Evolutionary conservation across 495 filamentous ascomycete genomes (phyloP), one percentile per base, ranked within the genome.

Genomic region (Gamarada debralockiae): DNA sequence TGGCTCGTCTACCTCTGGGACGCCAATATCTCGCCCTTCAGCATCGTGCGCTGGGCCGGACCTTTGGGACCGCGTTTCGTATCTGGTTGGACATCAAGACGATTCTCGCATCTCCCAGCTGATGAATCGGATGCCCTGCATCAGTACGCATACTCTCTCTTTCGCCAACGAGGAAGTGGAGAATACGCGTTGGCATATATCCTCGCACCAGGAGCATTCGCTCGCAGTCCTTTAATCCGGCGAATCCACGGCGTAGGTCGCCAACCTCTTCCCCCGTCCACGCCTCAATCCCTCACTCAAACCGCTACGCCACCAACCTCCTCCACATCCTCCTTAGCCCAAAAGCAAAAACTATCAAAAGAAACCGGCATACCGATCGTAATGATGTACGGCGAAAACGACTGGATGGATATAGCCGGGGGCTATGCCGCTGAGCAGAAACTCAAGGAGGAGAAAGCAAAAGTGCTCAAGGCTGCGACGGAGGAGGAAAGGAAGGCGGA

Each of bases 371-470:
- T 90, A 47, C 93, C 93, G 0, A 74, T 96, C 25, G 79, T 97
- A 10, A 79, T 97, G 61, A 88, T 97, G 85, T 98, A 98, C 62
- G 93, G 93, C 50, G 90, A 96, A 61, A 81, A 91, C 61, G 93
- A 98, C 73, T 98, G 93, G 93, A 97, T 98, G 93, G 95, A 97
- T 60, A 81, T 92, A 12, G 79, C 80, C 0, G 95, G 92, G 14
- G 93, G 93, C 1, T 84, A 80, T 54, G 90, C 88, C 0, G 83
- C 92, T 0, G 80, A 86, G 61, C 77, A 89, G 69, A 93, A 89
- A 71, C 75, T 97, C 13, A 81, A 85, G 54, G 79, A 88, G 55
- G 81, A 85, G 55, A 79, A 78, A 53, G 70, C 68, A 18, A 75
- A 77, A 47, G 72, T 75, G 1, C 65, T 95, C 24, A 62, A 70